These are phyloP conservation scores for Chalciporus pseudorubinellus DNA, from an alignment of 768 basidiomycete species.

Conservation along the genomic window DNA sequence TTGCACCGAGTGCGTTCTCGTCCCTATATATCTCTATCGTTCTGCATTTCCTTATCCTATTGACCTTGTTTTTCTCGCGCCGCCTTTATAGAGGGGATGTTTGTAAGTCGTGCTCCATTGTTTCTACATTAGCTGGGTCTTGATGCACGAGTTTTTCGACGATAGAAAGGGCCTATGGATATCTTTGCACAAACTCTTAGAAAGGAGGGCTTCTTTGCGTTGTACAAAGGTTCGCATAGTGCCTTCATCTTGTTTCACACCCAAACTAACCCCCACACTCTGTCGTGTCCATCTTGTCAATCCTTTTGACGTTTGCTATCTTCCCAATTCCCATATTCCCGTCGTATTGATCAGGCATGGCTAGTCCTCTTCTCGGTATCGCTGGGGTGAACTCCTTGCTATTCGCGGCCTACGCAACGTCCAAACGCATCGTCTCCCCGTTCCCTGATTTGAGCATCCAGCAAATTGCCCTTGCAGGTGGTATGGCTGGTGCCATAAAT, in stretches of 20 bases:
- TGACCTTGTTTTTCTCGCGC: conserved; percentile 1
- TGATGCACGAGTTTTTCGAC: background rate
- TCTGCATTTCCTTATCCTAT: background rate
- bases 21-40: background rate
- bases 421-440: conserved; percentile 81
- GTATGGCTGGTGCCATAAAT: conserved; percentile 90
- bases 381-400: conserved; percentile 95
- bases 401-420: conserved; percentile 86
- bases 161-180: conserved; percentile 90
- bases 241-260: background rate
- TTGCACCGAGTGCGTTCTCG: conserved; percentile 66
- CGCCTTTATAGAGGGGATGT: conserved; percentile 67
- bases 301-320: background rate
- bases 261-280: no score
- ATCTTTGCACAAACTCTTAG: conserved; percentile 77
- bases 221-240: conserved; percentile 79
- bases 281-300: no score
- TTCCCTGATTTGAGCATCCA: conserved; percentile 79
- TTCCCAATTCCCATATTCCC: background rate
- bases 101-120: conserved; percentile 61
- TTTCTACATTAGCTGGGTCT: background rate
- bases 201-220: conserved; percentile 86
- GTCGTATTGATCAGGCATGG: conserved; percentile 60
- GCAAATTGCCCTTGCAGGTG: conserved; percentile 81
- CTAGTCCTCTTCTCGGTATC: conserved; percentile 86